Base-by-base conservation (phyloP, 2,329 filamentous ascomycete genomes). In the Colletotrichum cereale region DNA sequence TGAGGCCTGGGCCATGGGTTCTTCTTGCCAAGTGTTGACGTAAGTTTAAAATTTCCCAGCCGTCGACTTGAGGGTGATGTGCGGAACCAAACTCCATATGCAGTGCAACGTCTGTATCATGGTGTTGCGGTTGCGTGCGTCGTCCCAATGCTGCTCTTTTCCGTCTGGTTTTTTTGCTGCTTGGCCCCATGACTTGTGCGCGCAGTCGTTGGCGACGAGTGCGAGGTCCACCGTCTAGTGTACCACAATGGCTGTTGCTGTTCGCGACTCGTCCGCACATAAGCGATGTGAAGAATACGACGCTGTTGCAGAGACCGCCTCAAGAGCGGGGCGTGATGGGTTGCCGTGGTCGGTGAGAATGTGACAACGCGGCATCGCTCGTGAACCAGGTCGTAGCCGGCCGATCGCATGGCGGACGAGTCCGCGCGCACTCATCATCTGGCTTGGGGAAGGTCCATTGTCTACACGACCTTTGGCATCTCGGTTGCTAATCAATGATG, bases 281-380 rank as follows among this genome's bases (percentile, higher is more conserved):
- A 71, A 71, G 68, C 65, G 68, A 71, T 63, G 68, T 63, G 68
- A 68, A 62, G 24, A 68, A 68, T 68, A 53, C 68, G 64, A 68
- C 68, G 53, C 68, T 26, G 65, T 68, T 58, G 65, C 68, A 71
- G 65, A 68, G 58, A 26, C n/a, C 44, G 65, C 48, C 52, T 52
- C 38, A 16, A 47, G 21, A 44, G 65, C 68, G 65, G 68, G 63
- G 64, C 24, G 24, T 24, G 29, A 44, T n/a, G 42, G 50, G 63
- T 42, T 38, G 62, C 67, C 48, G 48, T 47, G 31, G 63, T 61
- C 55, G 29, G 48, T 62, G 56, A 29, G 63, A 61, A 53, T 67
- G 63, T 36, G 63, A 67, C 50, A 24, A 40, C 55, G 42, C 29
- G n/a, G 31, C 52, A 67, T 31, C 57, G 67, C 48, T 52, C 36